These are phyloP conservation scores for Taiozyma onychis DNA, from an alignment of 1,139 yeast species.

Conservation along the genomic window DNA sequence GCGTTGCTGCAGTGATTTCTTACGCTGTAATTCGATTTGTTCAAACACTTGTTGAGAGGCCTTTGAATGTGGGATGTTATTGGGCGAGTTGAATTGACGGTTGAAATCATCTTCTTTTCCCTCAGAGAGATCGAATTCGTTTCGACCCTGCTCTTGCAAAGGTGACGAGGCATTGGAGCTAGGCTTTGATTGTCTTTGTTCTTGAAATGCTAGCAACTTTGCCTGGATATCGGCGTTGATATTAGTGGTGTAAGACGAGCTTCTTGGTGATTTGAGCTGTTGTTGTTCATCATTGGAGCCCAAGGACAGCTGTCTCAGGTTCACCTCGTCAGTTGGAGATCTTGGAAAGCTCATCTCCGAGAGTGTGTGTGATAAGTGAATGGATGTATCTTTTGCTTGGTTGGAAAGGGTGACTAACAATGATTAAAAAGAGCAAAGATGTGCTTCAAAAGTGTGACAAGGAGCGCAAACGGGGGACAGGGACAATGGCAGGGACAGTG, in stretches of 20 bases:
- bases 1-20: constrained; percentile 4
- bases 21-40: constrained; percentile 8
- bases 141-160: constrained; percentile 1
- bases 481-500: too few relatives aligned
- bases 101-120: neutral
- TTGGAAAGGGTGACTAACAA: too few relatives aligned
- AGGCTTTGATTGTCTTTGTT: constrained; percentile 35
- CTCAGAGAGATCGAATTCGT: neutral
- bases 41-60: constrained; percentile 4
- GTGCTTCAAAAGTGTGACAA: too few relatives aligned
- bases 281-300: neutral
- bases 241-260: constrained; percentile 18
- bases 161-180: constrained; percentile 8
- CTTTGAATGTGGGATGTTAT: neutral
- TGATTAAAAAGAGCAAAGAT: too few relatives aligned
- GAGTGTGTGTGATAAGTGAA: too few relatives aligned
- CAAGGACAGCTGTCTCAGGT: neutral
- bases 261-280: constrained; percentile 13
- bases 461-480: too few relatives aligned
- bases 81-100: neutral
- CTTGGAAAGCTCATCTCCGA: neutral
- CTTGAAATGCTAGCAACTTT: constrained; percentile 67
- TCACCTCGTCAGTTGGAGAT: neutral
- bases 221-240: constrained; percentile 68
- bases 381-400: too few relatives aligned